A percentile compares a stretch with the other conserved stretches of the same genome.
Evolutionary conservation across 441 rosid species (phyloP).

Genomic region (Manihot esculenta): DNA sequence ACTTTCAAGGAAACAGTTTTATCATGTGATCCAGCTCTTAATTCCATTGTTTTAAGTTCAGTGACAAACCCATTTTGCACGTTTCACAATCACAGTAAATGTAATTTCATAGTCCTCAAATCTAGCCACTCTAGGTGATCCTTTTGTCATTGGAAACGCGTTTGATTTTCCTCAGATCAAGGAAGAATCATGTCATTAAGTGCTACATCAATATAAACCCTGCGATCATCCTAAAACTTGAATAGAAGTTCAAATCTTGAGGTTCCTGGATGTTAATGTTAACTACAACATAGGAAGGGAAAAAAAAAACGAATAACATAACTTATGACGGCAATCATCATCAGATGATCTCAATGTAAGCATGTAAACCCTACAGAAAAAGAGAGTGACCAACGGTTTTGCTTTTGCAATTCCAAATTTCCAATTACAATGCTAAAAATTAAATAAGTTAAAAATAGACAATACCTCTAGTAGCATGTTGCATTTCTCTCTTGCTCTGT

Average conservation of each 20-base stretch:
- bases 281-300: not conserved
- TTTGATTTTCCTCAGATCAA: not conserved
- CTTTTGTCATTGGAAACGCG: not conserved
- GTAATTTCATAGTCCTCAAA: not conserved
- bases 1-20: not conserved
- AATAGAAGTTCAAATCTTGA: too few relatives aligned
- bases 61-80: not conserved
- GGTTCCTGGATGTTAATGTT: not conserved
- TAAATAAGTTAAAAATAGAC: not conserved
- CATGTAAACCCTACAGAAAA: too few relatives aligned
- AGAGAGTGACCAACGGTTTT: not conserved
- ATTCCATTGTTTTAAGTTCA: not conserved
- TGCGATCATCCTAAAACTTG: not conserved
- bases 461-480: conserved; percentile 87
- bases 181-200: not conserved
- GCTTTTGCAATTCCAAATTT: too few relatives aligned
- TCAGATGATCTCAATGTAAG: not conserved
- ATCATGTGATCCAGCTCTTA: not conserved
- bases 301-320: not conserved
- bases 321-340: not conserved
- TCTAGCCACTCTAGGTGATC: not conserved
- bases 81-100: not conserved
- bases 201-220: not conserved
- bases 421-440: not conserved
- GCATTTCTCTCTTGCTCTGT: conserved; percentile 89